These are phyloP conservation scores for Oligophagozyma castellii DNA, from an alignment of 1,139 yeast genomes.

Conservation along the genomic window DNA sequence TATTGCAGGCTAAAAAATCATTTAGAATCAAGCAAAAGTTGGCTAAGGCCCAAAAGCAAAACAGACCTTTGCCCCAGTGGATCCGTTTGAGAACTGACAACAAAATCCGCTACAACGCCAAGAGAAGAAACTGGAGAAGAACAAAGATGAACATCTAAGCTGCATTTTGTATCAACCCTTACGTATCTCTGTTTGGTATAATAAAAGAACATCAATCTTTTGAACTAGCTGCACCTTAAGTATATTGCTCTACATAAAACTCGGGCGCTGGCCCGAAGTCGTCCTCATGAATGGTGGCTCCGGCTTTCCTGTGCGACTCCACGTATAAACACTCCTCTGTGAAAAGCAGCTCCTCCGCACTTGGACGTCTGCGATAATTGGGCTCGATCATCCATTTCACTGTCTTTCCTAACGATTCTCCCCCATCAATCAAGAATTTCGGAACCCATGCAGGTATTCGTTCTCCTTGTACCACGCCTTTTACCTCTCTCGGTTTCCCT, in stretches of 20 bases:
- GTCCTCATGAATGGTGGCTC: conserved; percentile 93
- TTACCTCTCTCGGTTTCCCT: conserved; percentile 2
- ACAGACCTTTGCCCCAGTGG: conserved; percentile 99
- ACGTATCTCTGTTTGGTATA: not conserved
- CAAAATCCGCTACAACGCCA: conserved; percentile 98
- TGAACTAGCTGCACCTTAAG: not conserved
- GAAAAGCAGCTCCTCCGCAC: conserved; percentile 53
- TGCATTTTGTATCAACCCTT: not conserved
- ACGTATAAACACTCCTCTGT: conserved; percentile 66
- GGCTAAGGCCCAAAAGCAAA: conserved; percentile 98
- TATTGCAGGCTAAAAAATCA: conserved; percentile 74
- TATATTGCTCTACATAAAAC: conserved; percentile 11
- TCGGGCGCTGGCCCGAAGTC: conserved; percentile 77
- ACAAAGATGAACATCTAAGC: conserved; percentile 95
- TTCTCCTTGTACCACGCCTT: conserved; percentile 2
- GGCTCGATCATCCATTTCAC: conserved; percentile 90
- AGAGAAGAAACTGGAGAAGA: conserved; percentile 99
- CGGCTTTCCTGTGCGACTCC: conserved; percentile 76
- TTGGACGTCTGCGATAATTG: conserved; percentile 69
- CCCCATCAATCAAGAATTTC: conserved; percentile 60
- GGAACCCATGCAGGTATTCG: conserved; percentile 72
- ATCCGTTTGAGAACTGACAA: conserved; percentile 97
- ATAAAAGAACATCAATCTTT: not conserved
- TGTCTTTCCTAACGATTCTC: conserved; percentile 60
- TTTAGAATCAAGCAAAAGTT: conserved; percentile 98